Conservation (phyloP, 2,329 filamentous ascomycete species). For the Pseudogymnoascus pannorum region DNA sequence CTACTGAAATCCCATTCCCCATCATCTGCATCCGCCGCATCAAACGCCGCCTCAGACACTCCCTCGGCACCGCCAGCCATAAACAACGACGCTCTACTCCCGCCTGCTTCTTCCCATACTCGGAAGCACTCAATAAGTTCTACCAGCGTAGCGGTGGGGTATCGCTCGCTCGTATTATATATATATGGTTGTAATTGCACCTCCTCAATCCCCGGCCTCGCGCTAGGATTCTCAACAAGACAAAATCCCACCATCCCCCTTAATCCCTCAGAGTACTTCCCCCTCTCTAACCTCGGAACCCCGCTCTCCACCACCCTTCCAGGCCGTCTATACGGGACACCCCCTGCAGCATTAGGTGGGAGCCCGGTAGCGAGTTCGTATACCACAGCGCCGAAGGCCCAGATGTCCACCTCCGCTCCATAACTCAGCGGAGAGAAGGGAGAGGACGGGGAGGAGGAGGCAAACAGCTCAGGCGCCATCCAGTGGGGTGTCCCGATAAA, state of each 20-base stretch:
- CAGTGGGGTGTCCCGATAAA: constrained; percentile 78
- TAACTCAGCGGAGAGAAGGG: constrained; percentile 52
- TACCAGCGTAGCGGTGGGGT: constrained; percentile 57
- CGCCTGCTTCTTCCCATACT: constrained; percentile 67
- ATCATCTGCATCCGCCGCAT: constrained; percentile 36
- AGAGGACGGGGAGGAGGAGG: constrained; percentile 36
- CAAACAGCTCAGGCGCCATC: constrained; percentile 77
- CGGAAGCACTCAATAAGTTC: constrained; percentile 65
- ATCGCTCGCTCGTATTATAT: constrained; percentile 49
- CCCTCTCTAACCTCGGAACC: constrained; percentile 62
- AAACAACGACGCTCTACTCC: constrained; percentile 61
- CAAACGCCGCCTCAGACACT: constrained; percentile 36
- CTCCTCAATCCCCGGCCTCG: constrained; percentile 61
- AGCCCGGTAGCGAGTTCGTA: constrained; percentile 74
- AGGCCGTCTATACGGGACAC: constrained; percentile 37
- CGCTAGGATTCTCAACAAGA: too few relatives aligned
- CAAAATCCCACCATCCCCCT: constrained; percentile 67
- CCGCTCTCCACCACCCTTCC: constrained; percentile 52
- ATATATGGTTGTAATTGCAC: constrained; percentile 66
- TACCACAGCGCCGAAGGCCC: constrained; percentile 76
- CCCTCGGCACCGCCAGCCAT: constrained; percentile 49
- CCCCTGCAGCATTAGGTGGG: constrained; percentile 60
- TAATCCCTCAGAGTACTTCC: constrained; percentile 60
- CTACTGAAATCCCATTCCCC: constrained; percentile 61
- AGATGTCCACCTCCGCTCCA: constrained; percentile 70